phyloP scores from a whole-genome alignment of 2,329 filamentous ascomycete genomes.

The Blastomyces percursus region DNA sequence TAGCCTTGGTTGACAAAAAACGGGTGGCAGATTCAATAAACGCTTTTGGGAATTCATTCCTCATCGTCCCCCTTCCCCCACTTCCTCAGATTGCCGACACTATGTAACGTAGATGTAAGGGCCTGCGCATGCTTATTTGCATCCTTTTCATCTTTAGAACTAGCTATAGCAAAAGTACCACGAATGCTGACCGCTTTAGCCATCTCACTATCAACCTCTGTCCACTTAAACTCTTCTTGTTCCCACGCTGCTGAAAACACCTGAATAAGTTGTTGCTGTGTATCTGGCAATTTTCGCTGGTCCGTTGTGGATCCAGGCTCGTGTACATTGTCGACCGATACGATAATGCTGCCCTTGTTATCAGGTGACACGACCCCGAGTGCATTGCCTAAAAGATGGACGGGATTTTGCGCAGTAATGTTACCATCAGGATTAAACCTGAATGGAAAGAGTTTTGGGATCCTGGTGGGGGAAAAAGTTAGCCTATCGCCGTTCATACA shows the following conservation, averaged over 20 bases:
- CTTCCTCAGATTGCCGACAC: conserved; percentile 33
- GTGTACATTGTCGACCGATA: conserved; percentile 47
- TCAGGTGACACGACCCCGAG: conserved; percentile 42
- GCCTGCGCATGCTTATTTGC: conserved; percentile 25
- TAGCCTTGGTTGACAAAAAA: too few species aligned
- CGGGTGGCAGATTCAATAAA: background rate
- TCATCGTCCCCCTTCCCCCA: conserved; percentile 19
- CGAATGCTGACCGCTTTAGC: conserved; percentile 21
- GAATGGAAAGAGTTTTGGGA: conserved; percentile 58
- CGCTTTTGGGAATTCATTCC: conserved; percentile 10
- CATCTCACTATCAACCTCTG: conserved; percentile 15
- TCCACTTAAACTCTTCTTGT: conserved; percentile 20
- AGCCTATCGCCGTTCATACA: background rate
- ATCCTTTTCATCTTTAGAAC: conserved; percentile 21
- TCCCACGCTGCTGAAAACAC: conserved; percentile 19
- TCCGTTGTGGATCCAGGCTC: conserved; percentile 40
- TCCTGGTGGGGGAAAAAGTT: conserved; percentile 31
- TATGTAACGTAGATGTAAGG: conserved; percentile 24
- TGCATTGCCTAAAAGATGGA: conserved; percentile 54
- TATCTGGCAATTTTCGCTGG: conserved; percentile 19
- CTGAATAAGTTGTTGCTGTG: conserved; percentile 22
- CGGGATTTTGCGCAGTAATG: conserved; percentile 41
- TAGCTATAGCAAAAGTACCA: conserved; percentile 22
- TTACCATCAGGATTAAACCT: conserved; percentile 40
- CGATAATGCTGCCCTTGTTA: conserved; percentile 27